A percentile compares a stretch with the other conserved stretches of the same genome.
Conservation (phyloP, 129 eudicot species). For the Heracleum sosnowskyi region DNA sequence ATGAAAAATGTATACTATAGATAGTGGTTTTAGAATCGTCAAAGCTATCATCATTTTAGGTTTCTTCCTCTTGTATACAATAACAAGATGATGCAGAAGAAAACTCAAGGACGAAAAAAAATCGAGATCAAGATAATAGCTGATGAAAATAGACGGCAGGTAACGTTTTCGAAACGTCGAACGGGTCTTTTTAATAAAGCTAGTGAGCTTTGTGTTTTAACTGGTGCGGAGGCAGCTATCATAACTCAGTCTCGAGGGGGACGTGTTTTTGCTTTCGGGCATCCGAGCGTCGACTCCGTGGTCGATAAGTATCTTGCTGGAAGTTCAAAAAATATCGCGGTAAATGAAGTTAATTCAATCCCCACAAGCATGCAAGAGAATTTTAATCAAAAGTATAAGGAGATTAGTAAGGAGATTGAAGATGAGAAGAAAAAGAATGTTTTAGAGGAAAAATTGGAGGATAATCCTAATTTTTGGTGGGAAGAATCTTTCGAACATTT, state of each 20-base stretch:
- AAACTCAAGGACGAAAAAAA: conserved; percentile 11
- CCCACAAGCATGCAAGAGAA: too few relatives aligned
- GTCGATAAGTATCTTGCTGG: background rate
- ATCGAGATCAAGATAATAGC: conserved; percentile 1
- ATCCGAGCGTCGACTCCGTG: background rate
- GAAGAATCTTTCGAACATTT: background rate
- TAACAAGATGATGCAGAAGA: conserved; percentile 7
- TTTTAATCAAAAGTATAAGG: background rate
- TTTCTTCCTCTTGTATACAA: too few relatives aligned
- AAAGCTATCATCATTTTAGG: background rate
- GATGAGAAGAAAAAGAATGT: background rate
- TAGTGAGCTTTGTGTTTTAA: conserved; percentile 10
- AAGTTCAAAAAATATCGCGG: background rate
- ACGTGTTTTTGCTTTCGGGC: background rate
- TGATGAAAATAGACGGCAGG: background rate
- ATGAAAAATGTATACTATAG: background rate
- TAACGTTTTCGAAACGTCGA: conserved; percentile 11
- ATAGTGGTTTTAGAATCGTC: background rate
- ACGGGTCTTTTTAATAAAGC: conserved; percentile 3
- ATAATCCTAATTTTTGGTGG: background rate
- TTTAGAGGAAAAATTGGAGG: too few relatives aligned
- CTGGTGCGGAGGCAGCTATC: background rate
- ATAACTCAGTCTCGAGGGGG: background rate
- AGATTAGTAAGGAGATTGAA: conserved; percentile 1
- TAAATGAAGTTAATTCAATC: background rate